A percentile compares a stretch with the other conserved stretches of the same genome.
These are phyloP conservation scores for Gardenia jasminoides DNA, from an alignment of 257 asterid genomes.

Conservation along the genomic window DNA sequence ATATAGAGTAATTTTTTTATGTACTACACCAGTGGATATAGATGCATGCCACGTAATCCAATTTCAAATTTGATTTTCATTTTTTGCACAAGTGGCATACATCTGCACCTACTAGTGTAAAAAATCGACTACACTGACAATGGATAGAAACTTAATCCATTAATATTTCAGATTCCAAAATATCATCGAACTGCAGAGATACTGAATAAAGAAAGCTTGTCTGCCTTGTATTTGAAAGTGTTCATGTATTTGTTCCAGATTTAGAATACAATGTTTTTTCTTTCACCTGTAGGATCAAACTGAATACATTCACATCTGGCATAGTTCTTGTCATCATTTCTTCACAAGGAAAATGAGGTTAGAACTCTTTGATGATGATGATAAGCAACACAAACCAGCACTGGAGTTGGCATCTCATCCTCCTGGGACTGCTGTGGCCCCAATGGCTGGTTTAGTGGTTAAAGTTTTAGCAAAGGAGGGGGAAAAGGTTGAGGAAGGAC, in stretches of 20 bases:
- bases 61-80: too few species aligned
- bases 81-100: too few species aligned
- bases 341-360: conserved; percentile 57
- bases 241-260: neutral
- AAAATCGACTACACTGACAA: too few species aligned
- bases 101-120: too few species aligned
- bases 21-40: too few species aligned
- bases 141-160: too few species aligned
- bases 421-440: conserved; percentile 81
- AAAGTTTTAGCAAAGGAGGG: conserved; percentile 78
- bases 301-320: conserved; percentile 91
- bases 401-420: conserved; percentile 58
- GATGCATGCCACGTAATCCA: too few species aligned
- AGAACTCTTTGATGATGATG: conserved; percentile 48
- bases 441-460: conserved; percentile 93
- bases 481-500: conserved; percentile 65
- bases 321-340: conserved; percentile 64
- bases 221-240: neutral
- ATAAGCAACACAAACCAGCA: conserved; percentile 47
- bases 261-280: neutral
- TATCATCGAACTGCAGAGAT: neutral
- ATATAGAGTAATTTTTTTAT: too few species aligned
- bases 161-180: neutral
- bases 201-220: neutral
- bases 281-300: conserved; percentile 56